phyloP scores from a whole-genome alignment of 1,284 basidiomycete genomes.

The Neolentinus lepideus region DNA sequence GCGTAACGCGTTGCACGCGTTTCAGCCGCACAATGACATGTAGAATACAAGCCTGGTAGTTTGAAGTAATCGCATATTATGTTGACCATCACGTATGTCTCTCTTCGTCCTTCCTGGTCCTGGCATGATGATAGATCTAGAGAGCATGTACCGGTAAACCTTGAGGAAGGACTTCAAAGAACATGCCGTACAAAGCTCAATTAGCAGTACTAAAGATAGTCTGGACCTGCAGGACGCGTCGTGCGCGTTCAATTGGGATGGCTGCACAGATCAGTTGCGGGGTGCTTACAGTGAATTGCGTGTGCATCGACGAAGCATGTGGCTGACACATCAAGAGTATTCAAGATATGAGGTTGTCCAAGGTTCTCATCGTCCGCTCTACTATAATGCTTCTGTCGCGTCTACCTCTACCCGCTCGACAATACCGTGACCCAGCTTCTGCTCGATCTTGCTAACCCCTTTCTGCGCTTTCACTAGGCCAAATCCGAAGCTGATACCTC shows the following conservation, averaged over 20 bases:
- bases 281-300: too few relatives aligned
- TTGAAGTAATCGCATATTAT: neutral
- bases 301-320: too few relatives aligned
- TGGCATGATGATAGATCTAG: neutral
- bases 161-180: too few relatives aligned
- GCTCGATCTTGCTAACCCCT: constrained; percentile 27
- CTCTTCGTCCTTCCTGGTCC: neutral
- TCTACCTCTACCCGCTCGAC: constrained; percentile 11
- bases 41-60: neutral
- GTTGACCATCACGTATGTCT: neutral
- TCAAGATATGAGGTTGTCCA: too few relatives aligned
- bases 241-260: too few relatives aligned
- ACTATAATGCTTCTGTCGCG: constrained; percentile 9
- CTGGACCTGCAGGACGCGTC: too few relatives aligned
- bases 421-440: constrained; percentile 23
- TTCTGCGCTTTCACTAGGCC: constrained; percentile 28
- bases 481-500: constrained; percentile 30
- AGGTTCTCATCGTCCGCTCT: neutral
- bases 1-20: constrained; percentile 3
- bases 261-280: too few relatives aligned
- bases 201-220: too few relatives aligned
- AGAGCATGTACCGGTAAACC: too few relatives aligned
- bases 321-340: too few relatives aligned
- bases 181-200: too few relatives aligned
- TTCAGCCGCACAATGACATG: neutral